Evolutionary conservation across 805 yeast species (phyloP).

Genomic region (Candida schatavii): DNA sequence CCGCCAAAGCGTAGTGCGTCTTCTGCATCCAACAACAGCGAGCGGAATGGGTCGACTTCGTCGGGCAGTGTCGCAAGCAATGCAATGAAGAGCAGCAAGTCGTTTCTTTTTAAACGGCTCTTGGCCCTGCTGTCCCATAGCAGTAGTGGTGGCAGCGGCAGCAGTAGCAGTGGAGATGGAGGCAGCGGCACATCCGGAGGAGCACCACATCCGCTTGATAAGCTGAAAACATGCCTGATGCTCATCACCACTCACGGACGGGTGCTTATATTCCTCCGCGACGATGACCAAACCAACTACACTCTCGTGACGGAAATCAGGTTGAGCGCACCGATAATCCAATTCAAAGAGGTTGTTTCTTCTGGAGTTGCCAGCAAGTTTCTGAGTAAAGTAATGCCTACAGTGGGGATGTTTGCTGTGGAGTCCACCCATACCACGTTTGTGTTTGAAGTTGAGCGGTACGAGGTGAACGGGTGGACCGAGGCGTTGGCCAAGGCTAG

Average conservation of each 20-base stretch:
- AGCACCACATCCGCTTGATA: conserved; percentile 30
- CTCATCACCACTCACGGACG: conserved; percentile 64
- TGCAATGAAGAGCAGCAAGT: conserved; percentile 3
- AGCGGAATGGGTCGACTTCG: too few species aligned
- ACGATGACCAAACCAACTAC: conserved; percentile 38
- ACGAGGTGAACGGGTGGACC: conserved; percentile 58
- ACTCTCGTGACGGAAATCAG: conserved; percentile 54
- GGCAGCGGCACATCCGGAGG: conserved; percentile 3
- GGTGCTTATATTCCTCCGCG: conserved; percentile 50
- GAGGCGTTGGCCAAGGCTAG: conserved; percentile 49
- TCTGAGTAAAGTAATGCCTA: conserved; percentile 29
- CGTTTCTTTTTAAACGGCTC: conserved; percentile 16
- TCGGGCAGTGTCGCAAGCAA: neutral
- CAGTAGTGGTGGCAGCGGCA: conserved; percentile 9
- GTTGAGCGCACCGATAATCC: conserved; percentile 49
- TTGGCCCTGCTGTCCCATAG: conserved; percentile 8
- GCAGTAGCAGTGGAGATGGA: conserved; percentile 3
- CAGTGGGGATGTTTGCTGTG: conserved; percentile 53
- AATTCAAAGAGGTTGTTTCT: conserved; percentile 57
- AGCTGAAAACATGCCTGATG: conserved; percentile 47
- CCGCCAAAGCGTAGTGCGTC: conserved; percentile 1
- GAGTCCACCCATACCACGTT: conserved; percentile 54
- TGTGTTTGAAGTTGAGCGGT: conserved; percentile 53
- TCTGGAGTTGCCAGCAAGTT: conserved; percentile 23
- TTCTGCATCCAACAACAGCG: too few species aligned